phyloP scores from a whole-genome alignment of 2,329 filamentous ascomycete species.

The Colletotrichum spaethianum region DNA sequence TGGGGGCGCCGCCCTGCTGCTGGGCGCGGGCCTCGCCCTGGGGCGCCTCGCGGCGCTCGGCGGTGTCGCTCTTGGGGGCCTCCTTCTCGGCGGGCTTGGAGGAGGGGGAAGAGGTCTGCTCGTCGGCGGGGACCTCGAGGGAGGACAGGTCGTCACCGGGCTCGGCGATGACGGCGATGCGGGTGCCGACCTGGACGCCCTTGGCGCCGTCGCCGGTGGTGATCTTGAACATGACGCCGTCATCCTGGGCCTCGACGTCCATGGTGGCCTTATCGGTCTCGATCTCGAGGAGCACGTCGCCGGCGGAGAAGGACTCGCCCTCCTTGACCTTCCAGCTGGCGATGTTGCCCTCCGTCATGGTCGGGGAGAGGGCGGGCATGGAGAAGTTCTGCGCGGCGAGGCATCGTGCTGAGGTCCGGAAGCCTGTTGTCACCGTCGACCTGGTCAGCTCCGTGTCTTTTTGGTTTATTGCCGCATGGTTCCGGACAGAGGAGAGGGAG shows the following conservation, averaged over 20 bases:
- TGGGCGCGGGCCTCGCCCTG: conserved; percentile 45
- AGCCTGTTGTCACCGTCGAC: conserved; percentile 62
- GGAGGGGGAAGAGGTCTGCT: conserved; percentile 59
- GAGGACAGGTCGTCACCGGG: conserved; percentile 82
- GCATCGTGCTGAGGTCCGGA: conserved; percentile 72
- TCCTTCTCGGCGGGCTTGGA: conserved; percentile 49
- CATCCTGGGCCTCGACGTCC: conserved; percentile 94
- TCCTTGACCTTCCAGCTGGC: conserved; percentile 89
- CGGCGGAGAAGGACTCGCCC: conserved; percentile 84
- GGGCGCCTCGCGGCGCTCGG: conserved; percentile 35
- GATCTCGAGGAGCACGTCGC: conserved; percentile 91
- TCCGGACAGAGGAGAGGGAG: conserved; percentile 32
- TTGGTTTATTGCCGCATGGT: neutral
- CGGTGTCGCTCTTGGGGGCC: conserved; percentile 42
- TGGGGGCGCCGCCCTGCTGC: conserved; percentile 51
- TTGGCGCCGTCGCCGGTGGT: conserved; percentile 81
- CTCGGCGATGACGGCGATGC: conserved; percentile 89
- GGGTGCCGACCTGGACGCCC: conserved; percentile 80
- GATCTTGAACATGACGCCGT: conserved; percentile 89
- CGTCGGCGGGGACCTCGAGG: conserved; percentile 82
- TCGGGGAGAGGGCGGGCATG: conserved; percentile 92
- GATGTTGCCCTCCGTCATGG: conserved; percentile 95
- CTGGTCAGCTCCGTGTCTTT: conserved; percentile 24
- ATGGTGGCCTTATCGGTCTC: conserved; percentile 96
- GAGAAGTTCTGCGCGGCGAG: conserved; percentile 88